A percentile compares a stretch with the other conserved stretches of the same genome.
Evolutionary conservation across 2,329 filamentous ascomycete species (phyloP).

Genomic region (Fusarium staphyleae): DNA sequence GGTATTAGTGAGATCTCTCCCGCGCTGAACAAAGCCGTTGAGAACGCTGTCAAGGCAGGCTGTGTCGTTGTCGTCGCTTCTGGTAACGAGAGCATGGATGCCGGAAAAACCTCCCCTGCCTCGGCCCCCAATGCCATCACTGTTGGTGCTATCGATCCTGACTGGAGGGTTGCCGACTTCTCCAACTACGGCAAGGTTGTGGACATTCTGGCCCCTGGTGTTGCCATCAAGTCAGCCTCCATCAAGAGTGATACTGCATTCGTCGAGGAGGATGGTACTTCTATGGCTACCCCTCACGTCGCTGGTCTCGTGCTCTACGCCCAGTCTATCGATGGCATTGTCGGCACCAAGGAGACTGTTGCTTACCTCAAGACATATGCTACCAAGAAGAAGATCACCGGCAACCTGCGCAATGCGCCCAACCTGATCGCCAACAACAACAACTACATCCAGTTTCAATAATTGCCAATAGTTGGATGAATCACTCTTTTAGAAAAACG

Average conservation of each 20-base stretch:
- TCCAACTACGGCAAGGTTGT: slow-evolving; percentile 59
- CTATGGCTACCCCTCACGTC: slow-evolving; percentile 69
- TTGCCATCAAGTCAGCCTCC: slow-evolving; percentile 56
- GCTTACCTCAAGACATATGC: slow-evolving; percentile 51
- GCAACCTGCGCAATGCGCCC: slow-evolving; percentile 48
- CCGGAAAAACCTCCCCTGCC: slow-evolving; percentile 41
- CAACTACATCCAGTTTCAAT: slow-evolving; percentile 27
- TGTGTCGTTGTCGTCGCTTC: slow-evolving; percentile 62
- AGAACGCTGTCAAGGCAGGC: slow-evolving; percentile 53
- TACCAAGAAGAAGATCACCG: slow-evolving; percentile 50
- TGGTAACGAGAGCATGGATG: slow-evolving; percentile 54
- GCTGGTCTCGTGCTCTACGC: slow-evolving; percentile 61
- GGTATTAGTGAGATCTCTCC: slow-evolving; percentile 52
- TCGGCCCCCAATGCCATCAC: slow-evolving; percentile 44
- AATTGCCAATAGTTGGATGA: neutral
- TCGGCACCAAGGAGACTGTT: slow-evolving; percentile 46
- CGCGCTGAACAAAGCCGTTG: slow-evolving; percentile 58
- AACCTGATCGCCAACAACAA: slow-evolving; percentile 61
- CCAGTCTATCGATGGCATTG: slow-evolving; percentile 53
- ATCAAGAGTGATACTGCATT: slow-evolving; percentile 52
- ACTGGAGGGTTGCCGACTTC: slow-evolving; percentile 52
- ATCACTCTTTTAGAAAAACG: too few relatives aligned
- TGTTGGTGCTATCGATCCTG: slow-evolving; percentile 47
- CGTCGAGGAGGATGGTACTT: slow-evolving; percentile 63
- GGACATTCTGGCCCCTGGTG: slow-evolving; percentile 61